Percentiles rank a stretch among this genome's conserved stretches.
These are phyloP conservation scores for Angomonas ambiguus DNA, from an alignment of 208 protist species.

Conservation along the genomic window DNA sequence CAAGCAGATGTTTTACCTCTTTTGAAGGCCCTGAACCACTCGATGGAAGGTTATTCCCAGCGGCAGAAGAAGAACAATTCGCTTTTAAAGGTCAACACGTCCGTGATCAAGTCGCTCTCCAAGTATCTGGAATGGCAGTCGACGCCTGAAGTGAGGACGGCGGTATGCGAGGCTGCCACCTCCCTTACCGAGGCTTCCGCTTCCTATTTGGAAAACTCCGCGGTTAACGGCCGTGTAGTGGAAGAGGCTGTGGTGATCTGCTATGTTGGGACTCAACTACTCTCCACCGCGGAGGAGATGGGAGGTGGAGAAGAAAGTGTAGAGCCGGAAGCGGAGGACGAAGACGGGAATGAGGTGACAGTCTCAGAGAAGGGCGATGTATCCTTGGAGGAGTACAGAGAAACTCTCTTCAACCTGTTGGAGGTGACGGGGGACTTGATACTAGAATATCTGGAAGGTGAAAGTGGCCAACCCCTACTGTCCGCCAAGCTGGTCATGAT, in stretches of 20 bases:
- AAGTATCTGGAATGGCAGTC: background rate
- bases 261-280: background rate
- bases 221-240: background rate
- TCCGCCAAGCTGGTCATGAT: slow-evolving; percentile 55
- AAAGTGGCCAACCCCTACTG: too few relatives aligned
- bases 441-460: background rate
- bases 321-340: background rate
- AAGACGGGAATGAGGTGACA: background rate
- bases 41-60: too few relatives aligned
- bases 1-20: background rate
- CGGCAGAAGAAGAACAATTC: background rate
- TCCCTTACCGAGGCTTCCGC: background rate
- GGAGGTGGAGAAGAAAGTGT: background rate
- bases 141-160: background rate
- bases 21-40: background rate
- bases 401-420: background rate
- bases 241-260: background rate
- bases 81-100: background rate
- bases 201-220: background rate
- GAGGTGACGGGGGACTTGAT: slow-evolving; percentile 1
- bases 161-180: background rate
- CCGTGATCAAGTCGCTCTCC: background rate
- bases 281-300: background rate
- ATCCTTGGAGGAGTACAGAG: background rate
- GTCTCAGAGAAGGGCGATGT: background rate